Conservation (phyloP, 2,329 filamentous ascomycete species). For the Fusarium mangiferae region DNA sequence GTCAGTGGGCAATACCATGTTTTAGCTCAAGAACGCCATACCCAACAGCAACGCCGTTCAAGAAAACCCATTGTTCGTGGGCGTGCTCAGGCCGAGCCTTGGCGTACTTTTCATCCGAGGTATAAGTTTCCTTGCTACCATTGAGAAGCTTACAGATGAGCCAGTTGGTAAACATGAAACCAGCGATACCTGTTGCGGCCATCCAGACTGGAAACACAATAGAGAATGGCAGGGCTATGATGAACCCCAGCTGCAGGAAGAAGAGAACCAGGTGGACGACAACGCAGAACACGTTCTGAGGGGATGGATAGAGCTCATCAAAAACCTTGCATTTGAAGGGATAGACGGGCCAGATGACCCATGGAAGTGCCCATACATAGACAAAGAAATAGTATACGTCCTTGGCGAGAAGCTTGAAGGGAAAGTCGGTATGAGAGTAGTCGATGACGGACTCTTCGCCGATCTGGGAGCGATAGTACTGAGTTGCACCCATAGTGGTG, state of each 20-base stretch:
- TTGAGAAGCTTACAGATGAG: conserved; percentile 63
- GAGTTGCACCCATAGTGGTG: conserved; percentile 51
- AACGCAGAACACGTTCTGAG: conserved; percentile 66
- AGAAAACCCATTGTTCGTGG: conserved; percentile 81
- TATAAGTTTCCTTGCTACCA: conserved; percentile 59
- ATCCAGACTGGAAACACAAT: conserved; percentile 61
- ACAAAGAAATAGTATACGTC: conserved; percentile 67
- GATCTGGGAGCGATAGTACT: conserved; percentile 69
- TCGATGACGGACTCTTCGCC: conserved; percentile 67
- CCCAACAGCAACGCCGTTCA: conserved; percentile 77
- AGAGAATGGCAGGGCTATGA: conserved; percentile 66
- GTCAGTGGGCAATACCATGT: conserved; percentile 11
- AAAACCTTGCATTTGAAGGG: conserved; percentile 64
- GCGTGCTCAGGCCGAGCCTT: conserved; percentile 59
- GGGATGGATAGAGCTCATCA: conserved; percentile 72
- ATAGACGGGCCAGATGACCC: conserved; percentile 67
- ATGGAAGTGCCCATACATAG: conserved; percentile 67
- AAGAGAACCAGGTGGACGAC: conserved; percentile 67
- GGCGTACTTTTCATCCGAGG: conserved; percentile 65
- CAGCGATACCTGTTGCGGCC: conserved; percentile 51
- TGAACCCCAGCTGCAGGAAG: conserved; percentile 68
- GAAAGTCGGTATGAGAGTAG: conserved; percentile 69
- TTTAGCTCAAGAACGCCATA: conserved; percentile 49
- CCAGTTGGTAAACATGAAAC: conserved; percentile 62
- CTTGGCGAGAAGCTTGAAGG: conserved; percentile 60